Base-by-base conservation (phyloP, 179 eudicot genomes). In the Vitellaria paradoxa region DNA sequence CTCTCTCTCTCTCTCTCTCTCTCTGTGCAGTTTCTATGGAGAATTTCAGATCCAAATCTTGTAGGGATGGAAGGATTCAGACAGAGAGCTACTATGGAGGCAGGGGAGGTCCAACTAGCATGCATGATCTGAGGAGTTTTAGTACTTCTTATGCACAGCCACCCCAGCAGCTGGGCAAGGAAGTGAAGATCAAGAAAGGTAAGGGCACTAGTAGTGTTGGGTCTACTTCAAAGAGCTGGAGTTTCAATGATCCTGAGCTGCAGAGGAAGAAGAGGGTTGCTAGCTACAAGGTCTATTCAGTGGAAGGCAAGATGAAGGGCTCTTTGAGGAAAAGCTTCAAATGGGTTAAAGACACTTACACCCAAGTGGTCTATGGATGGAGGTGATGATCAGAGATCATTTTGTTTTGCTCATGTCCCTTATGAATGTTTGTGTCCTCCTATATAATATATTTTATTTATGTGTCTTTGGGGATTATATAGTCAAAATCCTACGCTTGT, bases 241-340 rank as follows among this genome's bases (percentile, higher is more conserved):
- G 80, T 47, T 57, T 83, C 14, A 83, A 20, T 67, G 85, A 83
- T 55, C 85, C 85, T 0, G 85, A 83, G 72, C 26, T 83, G 64
- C 80, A 82, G 74, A 82, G 85, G 68, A 83, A 74, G 81, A 83
- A 83, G 46, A 80, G 86, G 72, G 79, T 83, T 73, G 83, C 70
- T 20, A 62, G 83, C 65, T 83, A 83, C 56, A 80, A 83, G 70
- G 83, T 74, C 13, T 83, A 83, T 65, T 4, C 83, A 7, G 72
- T 83, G 63, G 86, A 83, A 26, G 81, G 83, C 5, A 83, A 83
- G 72, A 73, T 83, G 83, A 83, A 83, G 67, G 86, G 83, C 5
- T 83, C 86, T 49, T 11, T 80, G 13, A 83, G 78, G 61, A 83
- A 83, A 76, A 77, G 86, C 20, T 83, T 83, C 68, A 77, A 78